Conservation (phyloP, 2,329 filamentous ascomycete species). For the Ophiostoma australiae region DNA sequence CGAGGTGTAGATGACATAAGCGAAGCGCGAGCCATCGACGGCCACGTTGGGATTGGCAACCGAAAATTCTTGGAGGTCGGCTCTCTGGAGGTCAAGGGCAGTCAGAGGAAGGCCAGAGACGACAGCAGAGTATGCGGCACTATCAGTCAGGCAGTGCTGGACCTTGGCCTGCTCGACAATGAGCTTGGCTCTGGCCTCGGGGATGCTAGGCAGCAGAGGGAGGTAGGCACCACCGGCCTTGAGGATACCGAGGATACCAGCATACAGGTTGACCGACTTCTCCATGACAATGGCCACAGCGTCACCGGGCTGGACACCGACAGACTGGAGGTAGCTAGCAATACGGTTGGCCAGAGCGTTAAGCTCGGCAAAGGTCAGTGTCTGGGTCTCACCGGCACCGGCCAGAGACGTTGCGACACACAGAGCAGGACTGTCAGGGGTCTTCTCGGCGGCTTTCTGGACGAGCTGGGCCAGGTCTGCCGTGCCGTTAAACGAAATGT, state of each 20-base stretch:
- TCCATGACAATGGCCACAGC: slow-evolving; percentile 76
- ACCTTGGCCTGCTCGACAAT: slow-evolving; percentile 70
- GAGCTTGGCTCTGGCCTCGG: slow-evolving; percentile 66
- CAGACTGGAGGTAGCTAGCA: slow-evolving; percentile 55
- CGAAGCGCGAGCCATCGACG: slow-evolving; percentile 45
- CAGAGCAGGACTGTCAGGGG: slow-evolving; percentile 57
- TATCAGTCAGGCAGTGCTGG: slow-evolving; percentile 55
- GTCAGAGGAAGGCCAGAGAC: slow-evolving; percentile 12
- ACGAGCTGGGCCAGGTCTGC: slow-evolving; percentile 50
- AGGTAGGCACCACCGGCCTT: slow-evolving; percentile 80
- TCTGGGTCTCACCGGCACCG: slow-evolving; percentile 33
- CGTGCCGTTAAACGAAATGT: slow-evolving; percentile 34
- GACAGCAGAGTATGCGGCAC: slow-evolving; percentile 19
- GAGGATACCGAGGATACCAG: slow-evolving; percentile 73
- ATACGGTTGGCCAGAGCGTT: slow-evolving; percentile 66
- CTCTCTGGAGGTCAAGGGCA: slow-evolving; percentile 36
- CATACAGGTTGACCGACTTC: slow-evolving; percentile 78
- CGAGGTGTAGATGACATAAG: slow-evolving; percentile 83
- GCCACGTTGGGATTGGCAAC: slow-evolving; percentile 36
- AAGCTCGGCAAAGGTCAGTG: slow-evolving; percentile 62
- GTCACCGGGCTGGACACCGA: slow-evolving; percentile 47
- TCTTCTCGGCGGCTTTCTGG: slow-evolving; percentile 45
- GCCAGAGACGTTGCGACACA: slow-evolving; percentile 53
- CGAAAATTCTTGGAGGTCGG: slow-evolving; percentile 30
- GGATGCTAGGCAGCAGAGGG: slow-evolving; percentile 71